Conservation (phyloP, 2,329 filamentous ascomycete genomes). For the Rhynchosporium agropyri region DNA sequence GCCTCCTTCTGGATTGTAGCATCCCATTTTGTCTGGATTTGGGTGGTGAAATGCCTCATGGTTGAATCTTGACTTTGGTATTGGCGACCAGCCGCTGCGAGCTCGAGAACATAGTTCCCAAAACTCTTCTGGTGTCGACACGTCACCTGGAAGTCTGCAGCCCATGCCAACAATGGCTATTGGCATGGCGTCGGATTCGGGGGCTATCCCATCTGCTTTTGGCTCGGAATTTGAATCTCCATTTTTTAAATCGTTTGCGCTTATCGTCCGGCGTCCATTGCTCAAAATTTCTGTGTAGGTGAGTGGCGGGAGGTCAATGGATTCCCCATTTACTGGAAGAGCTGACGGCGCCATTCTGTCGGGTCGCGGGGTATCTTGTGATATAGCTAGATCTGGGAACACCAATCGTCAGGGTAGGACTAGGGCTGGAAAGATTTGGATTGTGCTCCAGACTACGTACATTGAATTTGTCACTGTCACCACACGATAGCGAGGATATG, state of each 20-base stretch:
- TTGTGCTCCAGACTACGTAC: background rate
- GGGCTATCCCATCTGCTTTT: background rate
- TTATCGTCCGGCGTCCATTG: background rate
- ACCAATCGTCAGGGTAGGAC: background rate
- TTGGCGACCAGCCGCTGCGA: constrained; percentile 43
- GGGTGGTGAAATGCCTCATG: constrained; percentile 57
- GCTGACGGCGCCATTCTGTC: constrained; percentile 26
- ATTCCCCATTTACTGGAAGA: constrained; percentile 19
- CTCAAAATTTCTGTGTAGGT: background rate
- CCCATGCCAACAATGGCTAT: constrained; percentile 46
- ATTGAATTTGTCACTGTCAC: background rate
- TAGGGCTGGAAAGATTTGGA: background rate
- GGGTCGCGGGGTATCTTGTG: background rate
- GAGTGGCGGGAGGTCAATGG: constrained; percentile 1
- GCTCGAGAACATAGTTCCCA: constrained; percentile 45
- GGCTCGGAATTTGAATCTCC: constrained; percentile 4
- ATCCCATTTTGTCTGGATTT: constrained; percentile 42
- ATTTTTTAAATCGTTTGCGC: constrained; percentile 4
- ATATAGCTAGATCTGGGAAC: background rate
- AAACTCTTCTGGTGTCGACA: constrained; percentile 44
- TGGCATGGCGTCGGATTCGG: constrained; percentile 25
- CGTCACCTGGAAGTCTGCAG: constrained; percentile 45
- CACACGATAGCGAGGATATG: background rate
- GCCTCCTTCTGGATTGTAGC: constrained; percentile 34
- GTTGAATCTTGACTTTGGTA: constrained; percentile 48